These are phyloP conservation scores for Mallotus japonicus DNA, from an alignment of 441 rosid species.

Conservation along the genomic window DNA sequence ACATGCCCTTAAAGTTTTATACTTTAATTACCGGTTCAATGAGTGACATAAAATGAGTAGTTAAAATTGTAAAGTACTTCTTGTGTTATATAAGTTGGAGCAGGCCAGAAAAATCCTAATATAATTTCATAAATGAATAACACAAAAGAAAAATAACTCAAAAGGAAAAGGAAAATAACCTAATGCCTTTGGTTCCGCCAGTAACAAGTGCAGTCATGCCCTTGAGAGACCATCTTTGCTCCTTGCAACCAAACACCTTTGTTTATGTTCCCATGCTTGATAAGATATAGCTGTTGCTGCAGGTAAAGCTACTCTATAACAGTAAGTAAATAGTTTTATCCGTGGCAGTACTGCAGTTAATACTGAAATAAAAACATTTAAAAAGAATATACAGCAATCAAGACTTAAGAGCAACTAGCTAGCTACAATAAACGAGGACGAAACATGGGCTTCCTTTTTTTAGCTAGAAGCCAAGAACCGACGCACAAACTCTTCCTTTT, in stretches of 20 bases:
- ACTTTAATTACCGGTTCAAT: too few species aligned
- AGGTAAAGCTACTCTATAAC: background rate
- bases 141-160: background rate
- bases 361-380: too few species aligned
- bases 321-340: background rate
- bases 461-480: background rate
- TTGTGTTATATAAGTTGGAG: too few species aligned
- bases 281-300: too few species aligned
- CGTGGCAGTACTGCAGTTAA: too few species aligned
- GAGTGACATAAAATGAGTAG: too few species aligned
- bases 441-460: background rate
- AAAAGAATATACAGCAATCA: background rate
- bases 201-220: constrained; percentile 52
- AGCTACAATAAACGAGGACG: background rate
- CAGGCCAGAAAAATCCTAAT: too few species aligned
- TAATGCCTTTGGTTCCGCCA: constrained; percentile 51
- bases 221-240: constrained; percentile 43
- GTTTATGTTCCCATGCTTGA: constrained; percentile 30
- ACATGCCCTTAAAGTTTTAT: too few species aligned
- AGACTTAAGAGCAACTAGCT: background rate
- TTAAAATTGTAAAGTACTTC: too few species aligned
- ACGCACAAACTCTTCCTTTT: background rate
- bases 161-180: constrained; percentile 21
- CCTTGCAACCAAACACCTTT: constrained; percentile 19
- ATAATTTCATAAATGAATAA: too few species aligned